Base-by-base conservation (phyloP, 345 rosid species). In the Alliaria petiolata region DNA sequence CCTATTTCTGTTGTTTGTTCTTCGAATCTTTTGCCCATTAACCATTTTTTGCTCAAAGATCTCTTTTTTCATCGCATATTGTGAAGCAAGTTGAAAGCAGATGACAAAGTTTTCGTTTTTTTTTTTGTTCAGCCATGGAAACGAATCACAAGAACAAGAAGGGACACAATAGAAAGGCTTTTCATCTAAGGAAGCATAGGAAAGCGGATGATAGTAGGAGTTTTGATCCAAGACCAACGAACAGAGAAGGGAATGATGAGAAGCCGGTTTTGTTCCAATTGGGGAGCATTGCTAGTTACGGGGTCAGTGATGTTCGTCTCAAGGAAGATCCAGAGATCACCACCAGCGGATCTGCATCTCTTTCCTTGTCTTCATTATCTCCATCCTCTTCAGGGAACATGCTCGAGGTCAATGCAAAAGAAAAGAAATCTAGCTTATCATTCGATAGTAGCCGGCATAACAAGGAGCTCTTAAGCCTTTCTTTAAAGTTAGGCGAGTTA, bases 221-320 rank as follows among this genome's bases (percentile, higher is more conserved):
- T 67, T 66, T 50, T 35, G 69, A 53, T 68, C 69, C 70, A 63
- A 70, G 46, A 64, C 5, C 67, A 49, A 63, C 22, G 0, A 46
- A 26, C 54, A 49, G n/a, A 43, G 49, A 34, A 38, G 66, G 1
- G 3, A n/a, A 55, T 26, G 67, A 33, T 42, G 78, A 70, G 67
- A 76, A 76, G 44, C 75, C 75, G 16, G 66, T 69, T 39, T 16
- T 76, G 71, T 76, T 76, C 20, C 75, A 76, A 11, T 63, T 76
- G 54, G 75, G 71, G 19, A 70, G 80, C 71, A 63, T 76, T 70
- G 76, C 75, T 64, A 76, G 78, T 40, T 74, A 39, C 1, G 62
- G 14, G 22, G 46, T 62, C 51, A 55, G 31, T 31, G 70, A 76
- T 54, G 65, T 12, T 63, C 54, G 46, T 55, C 70, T 38, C 49